Percentiles rank a stretch among this genome's conserved stretches.
phyloP scores from a whole-genome alignment of 257 asterid species.

The Nicotiana noctiflora region DNA sequence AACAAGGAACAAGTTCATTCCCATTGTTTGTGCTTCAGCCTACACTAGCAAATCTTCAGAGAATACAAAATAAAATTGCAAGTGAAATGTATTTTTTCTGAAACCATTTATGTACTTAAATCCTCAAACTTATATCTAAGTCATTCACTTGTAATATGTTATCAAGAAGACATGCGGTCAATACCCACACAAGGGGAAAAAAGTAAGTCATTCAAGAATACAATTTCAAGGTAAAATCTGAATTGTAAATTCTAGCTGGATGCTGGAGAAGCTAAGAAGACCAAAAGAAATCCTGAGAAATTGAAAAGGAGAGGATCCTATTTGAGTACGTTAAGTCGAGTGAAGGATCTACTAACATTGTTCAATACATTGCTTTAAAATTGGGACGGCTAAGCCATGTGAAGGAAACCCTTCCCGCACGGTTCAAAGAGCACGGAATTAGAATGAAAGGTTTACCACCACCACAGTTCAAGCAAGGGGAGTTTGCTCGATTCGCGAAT shows the following conservation, averaged over 20 bases:
- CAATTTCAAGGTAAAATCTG: background rate
- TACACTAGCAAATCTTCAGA: background rate
- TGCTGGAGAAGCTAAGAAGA: background rate
- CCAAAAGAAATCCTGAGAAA: background rate
- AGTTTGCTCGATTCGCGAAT: background rate
- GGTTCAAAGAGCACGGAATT: background rate
- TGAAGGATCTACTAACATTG: background rate
- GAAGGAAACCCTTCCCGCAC: background rate
- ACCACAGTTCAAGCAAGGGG: background rate
- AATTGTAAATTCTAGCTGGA: background rate
- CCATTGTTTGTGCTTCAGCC: background rate
- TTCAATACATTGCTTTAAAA: background rate
- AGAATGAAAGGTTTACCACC: background rate
- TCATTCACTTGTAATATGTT: background rate
- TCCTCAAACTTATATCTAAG: background rate
- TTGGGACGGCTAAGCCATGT: background rate
- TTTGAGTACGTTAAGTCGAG: background rate
- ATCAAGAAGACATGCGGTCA: background rate
- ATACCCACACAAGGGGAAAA: background rate
- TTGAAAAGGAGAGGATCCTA: background rate
- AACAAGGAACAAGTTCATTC: background rate
- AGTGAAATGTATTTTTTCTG: background rate
- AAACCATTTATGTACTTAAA: background rate
- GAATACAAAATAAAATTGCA: background rate
- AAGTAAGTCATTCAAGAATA: background rate